These are phyloP conservation scores for Prunus campanulata DNA, from an alignment of 306 rosid species.

Conservation along the genomic window DNA sequence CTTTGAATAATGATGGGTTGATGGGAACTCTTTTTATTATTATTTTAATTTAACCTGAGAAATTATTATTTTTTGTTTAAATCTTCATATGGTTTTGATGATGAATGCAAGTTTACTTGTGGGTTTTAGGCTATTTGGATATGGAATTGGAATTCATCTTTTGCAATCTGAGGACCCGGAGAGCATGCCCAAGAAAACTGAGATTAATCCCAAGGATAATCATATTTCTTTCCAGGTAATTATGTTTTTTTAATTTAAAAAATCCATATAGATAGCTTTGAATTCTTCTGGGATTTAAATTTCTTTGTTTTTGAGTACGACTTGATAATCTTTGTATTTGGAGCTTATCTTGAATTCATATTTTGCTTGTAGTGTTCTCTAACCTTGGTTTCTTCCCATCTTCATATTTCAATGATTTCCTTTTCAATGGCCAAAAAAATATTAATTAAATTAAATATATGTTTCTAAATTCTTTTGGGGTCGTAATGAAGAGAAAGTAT, in stretches of 20 bases:
- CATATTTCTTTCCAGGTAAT: conserved; percentile 88
- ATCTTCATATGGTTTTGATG: background rate
- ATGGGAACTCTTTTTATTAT: background rate
- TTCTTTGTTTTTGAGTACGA: background rate
- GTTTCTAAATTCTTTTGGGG: too few species aligned
- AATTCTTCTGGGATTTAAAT: background rate
- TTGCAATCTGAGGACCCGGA: conserved; percentile 60
- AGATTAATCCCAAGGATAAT: conserved; percentile 90
- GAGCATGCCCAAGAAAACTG: conserved; percentile 46
- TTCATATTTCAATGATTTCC: too few species aligned
- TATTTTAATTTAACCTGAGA: background rate
- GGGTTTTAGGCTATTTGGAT: conserved; percentile 65
- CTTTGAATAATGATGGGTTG: background rate
- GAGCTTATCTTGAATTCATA: too few species aligned
- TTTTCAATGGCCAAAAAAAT: too few species aligned
- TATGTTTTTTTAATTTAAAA: background rate
- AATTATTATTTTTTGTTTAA: background rate
- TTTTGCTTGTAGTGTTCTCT: too few species aligned
- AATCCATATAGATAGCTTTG: background rate
- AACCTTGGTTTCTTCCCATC: too few species aligned
- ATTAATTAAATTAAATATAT: too few species aligned
- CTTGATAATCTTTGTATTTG: too few species aligned
- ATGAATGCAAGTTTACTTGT: background rate
- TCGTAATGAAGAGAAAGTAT: too few species aligned
- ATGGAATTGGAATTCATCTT: conserved; percentile 87